Evolutionary conservation across 768 basidiomycete genomes (phyloP).

Genomic region (Leccinum uliginosum): DNA sequence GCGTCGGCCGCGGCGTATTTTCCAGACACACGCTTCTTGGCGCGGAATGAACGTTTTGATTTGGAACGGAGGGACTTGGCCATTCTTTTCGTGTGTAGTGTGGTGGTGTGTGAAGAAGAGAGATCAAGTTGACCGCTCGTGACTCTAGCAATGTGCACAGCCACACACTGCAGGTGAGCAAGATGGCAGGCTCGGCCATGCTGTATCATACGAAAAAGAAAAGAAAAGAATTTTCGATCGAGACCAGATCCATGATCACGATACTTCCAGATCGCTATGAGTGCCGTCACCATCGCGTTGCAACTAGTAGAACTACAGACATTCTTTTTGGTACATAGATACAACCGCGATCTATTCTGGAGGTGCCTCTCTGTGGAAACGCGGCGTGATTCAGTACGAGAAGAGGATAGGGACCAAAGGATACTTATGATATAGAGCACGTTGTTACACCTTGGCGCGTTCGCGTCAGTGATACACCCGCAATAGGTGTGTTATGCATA

Average conservation of each 20-base stretch:
- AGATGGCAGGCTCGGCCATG: background rate
- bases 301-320: constrained; percentile 8
- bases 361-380: constrained; percentile 68
- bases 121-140: no score
- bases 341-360: constrained; percentile 34
- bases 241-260: background rate
- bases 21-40: constrained; percentile 70
- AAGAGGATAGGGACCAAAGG: constrained; percentile 3
- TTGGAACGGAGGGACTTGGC: constrained; percentile 84
- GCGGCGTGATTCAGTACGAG: constrained; percentile 20
- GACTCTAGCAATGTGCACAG: constrained; percentile 1
- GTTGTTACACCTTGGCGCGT: constrained; percentile 74
- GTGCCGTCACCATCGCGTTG: constrained; percentile 3
- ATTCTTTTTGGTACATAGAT: constrained; percentile 4
- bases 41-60: constrained; percentile 71
- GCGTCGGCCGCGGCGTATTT: constrained; percentile 77
- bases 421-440: constrained; percentile 92
- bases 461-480: constrained; percentile 10
- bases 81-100: constrained; percentile 34
- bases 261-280: constrained; percentile 5
- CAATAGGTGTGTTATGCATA: background rate
- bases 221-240: background rate
- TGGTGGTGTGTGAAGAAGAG: background rate
- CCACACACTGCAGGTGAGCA: background rate
- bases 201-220: background rate